Evolutionary conservation across 2,329 filamentous ascomycete species (phyloP).

Genomic region (Fusarium ramigenum): DNA sequence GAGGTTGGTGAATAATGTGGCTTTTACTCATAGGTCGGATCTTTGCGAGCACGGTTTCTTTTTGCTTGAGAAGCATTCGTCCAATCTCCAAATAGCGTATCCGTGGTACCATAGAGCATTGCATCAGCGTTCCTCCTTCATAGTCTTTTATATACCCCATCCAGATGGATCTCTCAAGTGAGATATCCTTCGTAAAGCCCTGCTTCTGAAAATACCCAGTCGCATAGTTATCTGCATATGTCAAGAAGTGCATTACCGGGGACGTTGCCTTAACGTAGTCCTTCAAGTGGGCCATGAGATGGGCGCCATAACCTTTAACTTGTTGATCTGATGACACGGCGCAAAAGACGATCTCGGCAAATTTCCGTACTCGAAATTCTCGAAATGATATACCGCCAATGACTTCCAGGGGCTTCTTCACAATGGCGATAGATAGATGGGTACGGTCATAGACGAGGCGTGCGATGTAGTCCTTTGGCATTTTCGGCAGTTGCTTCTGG

Average conservation of each 20-base stretch:
- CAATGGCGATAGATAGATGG: constrained; percentile 94
- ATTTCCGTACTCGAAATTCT: constrained; percentile 88
- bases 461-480: constrained; percentile 99
- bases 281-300: constrained; percentile 97
- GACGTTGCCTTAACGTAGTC: constrained; percentile 98
- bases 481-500: constrained; percentile 97
- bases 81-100: constrained; percentile 93
- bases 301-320: constrained; percentile 97
- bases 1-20: constrained; percentile 85
- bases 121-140: constrained; percentile 98
- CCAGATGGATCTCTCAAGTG: constrained; percentile 87
- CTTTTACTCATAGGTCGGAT: constrained; percentile 90
- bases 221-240: constrained; percentile 98
- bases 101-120: constrained; percentile 95
- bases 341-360: constrained; percentile 98
- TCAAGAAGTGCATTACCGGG: constrained; percentile 97
- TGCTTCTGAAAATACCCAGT: constrained; percentile 99
- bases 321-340: constrained; percentile 98
- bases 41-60: constrained; percentile 93
- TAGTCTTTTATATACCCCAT: constrained; percentile 99
- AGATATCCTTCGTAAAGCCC: constrained; percentile 98
- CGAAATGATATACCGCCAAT: constrained; percentile 98
- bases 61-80: constrained; percentile 96
- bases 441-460: constrained; percentile 96
- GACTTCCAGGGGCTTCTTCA: constrained; percentile 94